Conservation (phyloP, 306 rosid genomes). For the Prunus kanzakura region DNA sequence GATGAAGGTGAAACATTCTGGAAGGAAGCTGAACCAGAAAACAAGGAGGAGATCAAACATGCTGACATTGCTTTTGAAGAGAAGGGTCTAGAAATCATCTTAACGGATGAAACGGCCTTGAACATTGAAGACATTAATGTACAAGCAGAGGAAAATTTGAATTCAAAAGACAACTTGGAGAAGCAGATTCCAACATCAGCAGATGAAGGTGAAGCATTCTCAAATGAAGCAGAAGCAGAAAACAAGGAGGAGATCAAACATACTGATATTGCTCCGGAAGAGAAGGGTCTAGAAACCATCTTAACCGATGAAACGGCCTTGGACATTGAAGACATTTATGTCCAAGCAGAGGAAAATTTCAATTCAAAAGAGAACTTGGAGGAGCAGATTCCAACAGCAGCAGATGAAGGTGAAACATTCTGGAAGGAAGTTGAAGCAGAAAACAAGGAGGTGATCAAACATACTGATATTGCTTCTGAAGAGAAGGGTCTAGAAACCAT, state of each 20-base stretch:
- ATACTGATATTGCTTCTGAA: slow-evolving; percentile 1
- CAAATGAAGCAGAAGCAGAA: slow-evolving; percentile 10
- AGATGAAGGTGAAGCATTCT: slow-evolving; percentile 3
- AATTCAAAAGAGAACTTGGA: not conserved
- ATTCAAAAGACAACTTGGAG: slow-evolving; percentile 12
- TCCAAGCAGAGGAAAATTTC: slow-evolving; percentile 1
- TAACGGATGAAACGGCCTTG: not conserved
- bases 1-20: slow-evolving; percentile 18
- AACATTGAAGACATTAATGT: not conserved
- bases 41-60: not conserved
- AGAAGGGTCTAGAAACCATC: not conserved
- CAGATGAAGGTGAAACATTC: not conserved
- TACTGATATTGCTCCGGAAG: slow-evolving; percentile 6
- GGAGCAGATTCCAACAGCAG: not conserved
- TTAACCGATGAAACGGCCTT: not conserved
- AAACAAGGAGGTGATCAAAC: slow-evolving; percentile 2
- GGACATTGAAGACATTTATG: not conserved
- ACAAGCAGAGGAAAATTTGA: not conserved
- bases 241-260: not conserved
- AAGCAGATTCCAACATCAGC: not conserved
- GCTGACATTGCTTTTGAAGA: slow-evolving; percentile 10
- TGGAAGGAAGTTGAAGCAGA: slow-evolving; percentile 18
- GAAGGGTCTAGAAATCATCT: slow-evolving; percentile 8
- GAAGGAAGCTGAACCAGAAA: slow-evolving; percentile 26
- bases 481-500: slow-evolving; percentile 12